Base-by-base conservation (phyloP, 345 rosid species). In the Erucastrum elatum region DNA sequence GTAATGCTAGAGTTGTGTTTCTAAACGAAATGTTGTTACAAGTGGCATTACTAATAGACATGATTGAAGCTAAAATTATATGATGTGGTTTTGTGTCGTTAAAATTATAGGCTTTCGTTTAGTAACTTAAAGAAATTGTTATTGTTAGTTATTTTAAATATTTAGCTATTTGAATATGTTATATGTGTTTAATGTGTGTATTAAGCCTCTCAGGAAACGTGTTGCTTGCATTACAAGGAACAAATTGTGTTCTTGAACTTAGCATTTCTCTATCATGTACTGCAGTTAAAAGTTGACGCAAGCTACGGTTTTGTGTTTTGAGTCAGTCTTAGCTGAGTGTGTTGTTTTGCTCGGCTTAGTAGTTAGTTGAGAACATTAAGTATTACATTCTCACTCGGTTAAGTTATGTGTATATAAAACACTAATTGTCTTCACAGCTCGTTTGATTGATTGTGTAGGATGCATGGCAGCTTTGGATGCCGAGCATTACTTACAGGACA, bases 391-490 rank as follows among this genome's bases (percentile, higher is more conserved):
- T 58, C 63, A 8, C 29, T 58, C 13, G 4, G 63, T 9, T 58
- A 21, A 25, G 63, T 12, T 58, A 21, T 58, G 13, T 25, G 63
- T 58, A 58, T 25, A 58, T n/a, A n/a, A 58, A 58, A 27, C 10
- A 53, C 8, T 58, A 1, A 16, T 60, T 6, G 8, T 35, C 41
- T 7, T 59, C 1, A 0, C 64, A 77, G 53, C 21, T 72, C 6
- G 37, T 37, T 58, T 46, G 17, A n/a, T 34, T 62, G 71, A 53
- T 27, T 56, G 83, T 25, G 86, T 84, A 95, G 99, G 99, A 27
- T 95, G 98, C 88, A 95, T 93, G 98, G 97, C 99, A 64, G 99
- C 99, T 12, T 85, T 93, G 76, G 99, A 95, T 34, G 98, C 98
- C 6, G 97, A 93, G 71, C 99, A 95, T 83, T 95, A 90, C 84